phyloP scores from a whole-genome alignment of 768 basidiomycete species.

The Suillus tomentosus region DNA sequence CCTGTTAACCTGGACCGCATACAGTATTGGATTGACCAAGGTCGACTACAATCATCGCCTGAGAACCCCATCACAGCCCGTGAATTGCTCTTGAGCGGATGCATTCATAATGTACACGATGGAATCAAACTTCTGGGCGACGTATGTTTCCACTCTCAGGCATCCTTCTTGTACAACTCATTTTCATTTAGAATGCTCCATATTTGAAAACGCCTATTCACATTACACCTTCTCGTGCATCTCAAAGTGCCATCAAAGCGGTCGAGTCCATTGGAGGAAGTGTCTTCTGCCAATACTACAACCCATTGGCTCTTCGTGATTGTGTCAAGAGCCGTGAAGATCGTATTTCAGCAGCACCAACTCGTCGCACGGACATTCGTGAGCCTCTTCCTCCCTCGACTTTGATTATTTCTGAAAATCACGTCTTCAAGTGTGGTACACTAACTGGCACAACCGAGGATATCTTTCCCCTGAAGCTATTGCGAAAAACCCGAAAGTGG shows the following conservation, averaged over 20 bases:
- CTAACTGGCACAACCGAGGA: conserved; percentile 70
- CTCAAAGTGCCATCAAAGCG: conserved; percentile 81
- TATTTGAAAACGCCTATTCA: conserved; percentile 72
- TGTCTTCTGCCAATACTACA: conserved; percentile 91
- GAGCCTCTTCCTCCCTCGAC: conserved; percentile 31
- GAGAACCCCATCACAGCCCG: conserved; percentile 86
- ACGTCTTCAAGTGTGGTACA: conserved; percentile 68
- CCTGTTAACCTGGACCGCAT: conserved; percentile 87
- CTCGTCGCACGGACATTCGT: conserved; percentile 86
- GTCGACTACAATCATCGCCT: conserved; percentile 74
- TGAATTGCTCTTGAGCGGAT: conserved; percentile 82
- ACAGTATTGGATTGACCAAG: conserved; percentile 89
- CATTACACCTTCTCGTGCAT: conserved; percentile 82
- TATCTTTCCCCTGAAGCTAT: conserved; percentile 68
- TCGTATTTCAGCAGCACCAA: conserved; percentile 74
- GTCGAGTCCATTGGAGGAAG: conserved; percentile 82
- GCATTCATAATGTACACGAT: conserved; percentile 84
- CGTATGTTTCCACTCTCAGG: conserved; percentile 43
- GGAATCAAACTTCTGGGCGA: conserved; percentile 91
- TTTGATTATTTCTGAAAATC: not conserved
- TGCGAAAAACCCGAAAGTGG: conserved; percentile 59
- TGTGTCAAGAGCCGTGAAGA: conserved; percentile 73
- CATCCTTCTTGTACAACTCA: not conserved
- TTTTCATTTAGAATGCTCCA: conserved; percentile 55
- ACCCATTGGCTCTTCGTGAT: conserved; percentile 79